Evolutionary conservation across 2,329 filamentous ascomycete genomes (phyloP), one percentile per base, ranked within the genome.

Genomic region (Daldinia sp.): DNA sequence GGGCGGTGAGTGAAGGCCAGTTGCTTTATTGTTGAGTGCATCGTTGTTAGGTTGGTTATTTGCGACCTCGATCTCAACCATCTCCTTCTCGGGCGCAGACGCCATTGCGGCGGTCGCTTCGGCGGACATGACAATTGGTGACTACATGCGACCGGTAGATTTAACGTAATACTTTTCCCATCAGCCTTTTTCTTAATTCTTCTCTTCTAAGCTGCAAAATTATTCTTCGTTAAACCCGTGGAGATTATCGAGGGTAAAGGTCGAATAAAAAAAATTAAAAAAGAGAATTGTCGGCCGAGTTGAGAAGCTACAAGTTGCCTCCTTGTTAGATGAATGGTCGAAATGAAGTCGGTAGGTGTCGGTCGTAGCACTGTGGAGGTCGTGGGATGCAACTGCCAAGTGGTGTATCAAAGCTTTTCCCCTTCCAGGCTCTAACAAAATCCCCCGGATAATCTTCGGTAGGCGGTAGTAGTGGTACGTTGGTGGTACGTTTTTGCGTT

Each of bases 1-100:
- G 57, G 89, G 89, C 46, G 88, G 88, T 71, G 88, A 90, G 76
- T 89, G 85, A 63, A 90, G 80, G 73, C 87, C 87, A 67, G 79
- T 81, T 33, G 82, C 79, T 70, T 84, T 69, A 44, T 63, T 67
- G 30, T 61, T 82, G 56, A 80, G 77, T 70, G 78, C 78, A 66
- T 81, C 77, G 65, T 76, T 60, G 64, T 51, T 65, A 58, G 69
- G 65, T 55, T 72, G 70, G 60, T 53, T 68, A 57, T 50, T 73
- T 64, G 73, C 71, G 64, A 73, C 72, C 57, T 72, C 62, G 69
- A 76, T 78, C 68, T 74, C 74, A 69, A 64, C 65, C 65, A 63
- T 72, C 54, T 64, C 73, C 53, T 67, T 68, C 74, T 77, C 76
- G 73, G 74, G 78, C 78, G 81, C 78, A 75, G 81, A 78, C 80